These are phyloP conservation scores for Colletotrichum sp. DNA, from an alignment of 2,329 filamentous ascomycete genomes.

Conservation along the genomic window DNA sequence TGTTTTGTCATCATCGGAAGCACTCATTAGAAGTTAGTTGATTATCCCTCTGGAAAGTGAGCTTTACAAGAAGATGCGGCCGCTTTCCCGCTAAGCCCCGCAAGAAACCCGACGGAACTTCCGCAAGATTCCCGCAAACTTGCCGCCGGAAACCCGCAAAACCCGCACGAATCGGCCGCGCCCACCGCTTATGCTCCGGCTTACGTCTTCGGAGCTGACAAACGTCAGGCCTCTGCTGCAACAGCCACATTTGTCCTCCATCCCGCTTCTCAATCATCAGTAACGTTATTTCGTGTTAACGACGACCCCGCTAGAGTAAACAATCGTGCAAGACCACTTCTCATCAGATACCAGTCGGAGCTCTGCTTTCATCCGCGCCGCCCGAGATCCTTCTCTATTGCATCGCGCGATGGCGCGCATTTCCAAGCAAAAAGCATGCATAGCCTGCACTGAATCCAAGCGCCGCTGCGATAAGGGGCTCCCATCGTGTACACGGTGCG, in stretches of 20 bases:
- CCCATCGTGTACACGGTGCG: conserved; percentile 35
- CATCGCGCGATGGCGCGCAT: background rate
- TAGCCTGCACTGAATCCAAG: conserved; percentile 38
- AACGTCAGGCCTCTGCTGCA: background rate
- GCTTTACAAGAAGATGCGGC: background rate
- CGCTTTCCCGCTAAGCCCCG: background rate
- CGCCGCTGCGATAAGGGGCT: conserved; percentile 39
- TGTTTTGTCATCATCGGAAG: background rate
- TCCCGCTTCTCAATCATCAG: background rate
- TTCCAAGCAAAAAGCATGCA: conserved; percentile 34
- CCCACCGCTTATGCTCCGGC: background rate
- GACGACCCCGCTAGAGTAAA: background rate
- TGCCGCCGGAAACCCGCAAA: conserved; percentile 23
- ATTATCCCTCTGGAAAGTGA: rapidly evolving
- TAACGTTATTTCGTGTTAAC: background rate
- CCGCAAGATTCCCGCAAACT: background rate
- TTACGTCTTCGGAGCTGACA: background rate
- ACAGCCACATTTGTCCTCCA: background rate
- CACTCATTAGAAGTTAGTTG: rapidly evolving
- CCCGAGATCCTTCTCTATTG: background rate
- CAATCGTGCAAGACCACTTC: background rate
- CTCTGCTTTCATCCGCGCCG: background rate
- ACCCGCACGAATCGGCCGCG: background rate
- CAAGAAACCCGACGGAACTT: background rate
- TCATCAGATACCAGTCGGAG: background rate